Conservation (phyloP, 1,284 basidiomycete genomes). For the Boletellus dicymbophilus region DNA sequence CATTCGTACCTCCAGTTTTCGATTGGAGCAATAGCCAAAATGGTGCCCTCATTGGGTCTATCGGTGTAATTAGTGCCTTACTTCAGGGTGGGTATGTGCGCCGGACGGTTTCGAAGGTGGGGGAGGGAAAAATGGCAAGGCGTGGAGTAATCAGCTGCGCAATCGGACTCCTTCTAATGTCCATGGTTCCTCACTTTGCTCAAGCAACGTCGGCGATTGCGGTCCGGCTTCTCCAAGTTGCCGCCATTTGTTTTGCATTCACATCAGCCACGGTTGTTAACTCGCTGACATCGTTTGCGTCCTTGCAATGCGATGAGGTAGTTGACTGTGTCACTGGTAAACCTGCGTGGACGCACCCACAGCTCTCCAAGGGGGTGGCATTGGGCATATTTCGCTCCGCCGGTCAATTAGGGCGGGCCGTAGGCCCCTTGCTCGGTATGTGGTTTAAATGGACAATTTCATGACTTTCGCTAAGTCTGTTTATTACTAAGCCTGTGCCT, state of each 20-base stretch:
- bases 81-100: slow-evolving; percentile 93
- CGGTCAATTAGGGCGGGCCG: slow-evolving; percentile 87
- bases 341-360: slow-evolving; percentile 52
- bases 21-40: slow-evolving; percentile 91
- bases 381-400: slow-evolving; percentile 84
- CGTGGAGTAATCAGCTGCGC: slow-evolving; percentile 76
- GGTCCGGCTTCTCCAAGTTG: slow-evolving; percentile 66
- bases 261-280: slow-evolving; percentile 93
- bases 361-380: slow-evolving; percentile 81
- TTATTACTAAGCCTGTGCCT: slow-evolving; percentile 62
- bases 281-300: slow-evolving; percentile 83
- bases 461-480: slow-evolving; percentile 4
- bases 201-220: slow-evolving; percentile 45
- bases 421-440: slow-evolving; percentile 83
- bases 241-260: slow-evolving; percentile 83
- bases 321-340: slow-evolving; percentile 61
- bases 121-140: slow-evolving; percentile 78
- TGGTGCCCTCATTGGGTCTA: slow-evolving; percentile 82
- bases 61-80: slow-evolving; percentile 85
- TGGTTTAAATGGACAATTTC: slow-evolving; percentile 9
- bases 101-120: slow-evolving; percentile 65
- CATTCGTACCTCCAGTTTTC: slow-evolving; percentile 53
- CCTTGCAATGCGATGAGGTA: slow-evolving; percentile 80
- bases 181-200: slow-evolving; percentile 63
- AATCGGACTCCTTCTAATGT: slow-evolving; percentile 66